Base-by-base conservation (phyloP, 257 asterid species). In the Solanum appendiculatum region DNA sequence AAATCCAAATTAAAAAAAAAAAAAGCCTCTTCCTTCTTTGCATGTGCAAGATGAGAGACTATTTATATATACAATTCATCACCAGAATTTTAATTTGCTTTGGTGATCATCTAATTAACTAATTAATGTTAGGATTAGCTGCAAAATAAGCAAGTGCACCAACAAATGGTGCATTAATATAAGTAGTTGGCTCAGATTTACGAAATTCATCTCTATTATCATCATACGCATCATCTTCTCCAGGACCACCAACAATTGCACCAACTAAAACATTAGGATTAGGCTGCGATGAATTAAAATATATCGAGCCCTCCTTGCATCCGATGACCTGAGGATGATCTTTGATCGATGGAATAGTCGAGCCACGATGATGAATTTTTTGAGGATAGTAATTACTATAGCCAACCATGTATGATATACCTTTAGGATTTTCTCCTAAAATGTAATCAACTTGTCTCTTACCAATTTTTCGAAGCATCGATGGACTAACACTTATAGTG, bases 321-420 rank as follows among this genome's bases (percentile, higher is more conserved):
- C 87, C 89, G n/a, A 96, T 90, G 54, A 23, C 34, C 56, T 88
- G 91, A 1, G 99, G 97, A 87, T 95, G 98, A 51, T 93, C 97
- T 58, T 92, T 94, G 21, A 84, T 72, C 0, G 97, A 94, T 66
- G 99, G 99, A 4, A 96, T 44, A 0, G 98, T 93, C 0, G 99
- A 97, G 15, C 98, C 99, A 6, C 99, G 96, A 68, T 97, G 99
- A 86, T 97, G 99, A 9, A 97, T 92, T 85, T 91, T 87, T 60
- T 91, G 94, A 56, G 99, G 99, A 51, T 90, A 94, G 44, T 88
- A 85, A 21, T 87, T 82, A 86, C 99, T 93, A n/a, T 96, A 97
- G 18, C 99, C 99, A 10, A 97, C 98, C 99, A 97, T 94, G 85
- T 97, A 97, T 3, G 99, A 97, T 94, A 94, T 94, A 85, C 98